Base-by-base conservation (phyloP, 495 filamentous ascomycete genomes). In the Hypoxylon fuscum region DNA sequence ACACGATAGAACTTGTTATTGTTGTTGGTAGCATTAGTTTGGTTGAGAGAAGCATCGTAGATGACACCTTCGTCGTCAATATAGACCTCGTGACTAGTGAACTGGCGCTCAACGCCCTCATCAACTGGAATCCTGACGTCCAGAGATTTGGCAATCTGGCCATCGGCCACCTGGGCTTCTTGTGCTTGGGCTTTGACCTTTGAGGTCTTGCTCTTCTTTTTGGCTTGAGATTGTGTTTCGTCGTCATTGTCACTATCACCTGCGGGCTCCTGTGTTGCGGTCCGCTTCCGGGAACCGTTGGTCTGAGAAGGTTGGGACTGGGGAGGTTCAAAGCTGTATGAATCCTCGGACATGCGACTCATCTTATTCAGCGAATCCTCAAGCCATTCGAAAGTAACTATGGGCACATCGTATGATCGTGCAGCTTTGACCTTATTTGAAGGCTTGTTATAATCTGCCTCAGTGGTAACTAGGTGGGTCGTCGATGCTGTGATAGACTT, bases 1-100 rank as follows among this genome's bases (percentile, higher is more conserved):
- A 90, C 66, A 21, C 83, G 80, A 61, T 90, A 91, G 68, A 92
- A 92, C 47, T 92, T 92, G 72, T 91, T 91, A 56, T 86, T 85
- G 55, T 89, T 90, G 12, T 74, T 68, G 5, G 77, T 69, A 1
- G 88, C 74, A 45, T 87, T 82, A 5, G 83, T 83, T 65, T 87
- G 83, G 56, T 86, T 88, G 37, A 89, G 74, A 5, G 82, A 79
- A 8, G 82, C 87, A 66, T 89, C 86, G 20, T 77, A 93, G 22
- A 94, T 89, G 23, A 88, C 70, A 1, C 85, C 84, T 1, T 78
- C 48, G 9, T 70, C 44, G 58, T 88, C 89, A 48, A 93, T 87
- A 65, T 88, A 87, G 32, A 96, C 90, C 3, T 74, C 69, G 23
- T 77, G 74, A 40, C 56, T 63, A 5, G 35, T 0, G 8, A 67